Evolutionary conservation across 768 basidiomycete genomes (phyloP).

Genomic region (Pleurotus sapidus): DNA sequence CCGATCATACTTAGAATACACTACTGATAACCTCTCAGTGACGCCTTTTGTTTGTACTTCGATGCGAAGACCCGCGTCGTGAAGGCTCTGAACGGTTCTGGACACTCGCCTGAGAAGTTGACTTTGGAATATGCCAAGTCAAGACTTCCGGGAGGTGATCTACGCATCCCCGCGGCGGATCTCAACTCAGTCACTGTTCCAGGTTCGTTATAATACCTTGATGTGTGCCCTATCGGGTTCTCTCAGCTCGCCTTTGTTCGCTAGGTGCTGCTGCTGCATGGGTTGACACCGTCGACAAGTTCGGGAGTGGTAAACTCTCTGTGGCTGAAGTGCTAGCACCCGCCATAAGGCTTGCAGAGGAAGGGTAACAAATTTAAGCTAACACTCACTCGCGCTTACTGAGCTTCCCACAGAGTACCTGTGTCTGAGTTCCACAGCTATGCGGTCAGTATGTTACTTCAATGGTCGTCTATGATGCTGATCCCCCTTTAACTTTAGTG

Average conservation of each 20-base stretch:
- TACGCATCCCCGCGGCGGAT: slow-evolving; percentile 71
- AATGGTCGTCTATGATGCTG: not conserved
- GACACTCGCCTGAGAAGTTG: slow-evolving; percentile 78
- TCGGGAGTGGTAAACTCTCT: slow-evolving; percentile 72
- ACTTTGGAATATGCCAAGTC: slow-evolving; percentile 68
- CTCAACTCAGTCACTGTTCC: slow-evolving; percentile 92
- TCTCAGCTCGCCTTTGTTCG: slow-evolving; percentile 2
- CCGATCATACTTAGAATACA: slow-evolving; percentile 8
- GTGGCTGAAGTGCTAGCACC: slow-evolving; percentile 77
- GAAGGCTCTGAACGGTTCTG: slow-evolving; percentile 91
- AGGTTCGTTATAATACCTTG: slow-evolving; percentile 32
- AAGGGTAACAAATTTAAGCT: slow-evolving; percentile 54
- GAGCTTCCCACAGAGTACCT: slow-evolving; percentile 55
- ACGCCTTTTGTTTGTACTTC: slow-evolving; percentile 92
- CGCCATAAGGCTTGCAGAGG: slow-evolving; percentile 88
- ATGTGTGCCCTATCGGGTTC: not conserved
- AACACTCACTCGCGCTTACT: not conserved
- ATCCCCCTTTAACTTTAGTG: slow-evolving; percentile 33
- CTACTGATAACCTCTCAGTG: slow-evolving; percentile 37
- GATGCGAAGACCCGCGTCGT: slow-evolving; percentile 80
- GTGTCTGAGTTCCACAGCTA: slow-evolving; percentile 79
- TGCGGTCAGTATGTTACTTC: slow-evolving; percentile 35
- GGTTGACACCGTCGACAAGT: slow-evolving; percentile 81
- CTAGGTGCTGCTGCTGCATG: slow-evolving; percentile 92
- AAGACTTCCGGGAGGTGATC: slow-evolving; percentile 61